Percentiles rank a stretch among this genome's conserved stretches.
Evolutionary conservation across 805 yeast species (phyloP).

Genomic region (Teunomyces panamensis): DNA sequence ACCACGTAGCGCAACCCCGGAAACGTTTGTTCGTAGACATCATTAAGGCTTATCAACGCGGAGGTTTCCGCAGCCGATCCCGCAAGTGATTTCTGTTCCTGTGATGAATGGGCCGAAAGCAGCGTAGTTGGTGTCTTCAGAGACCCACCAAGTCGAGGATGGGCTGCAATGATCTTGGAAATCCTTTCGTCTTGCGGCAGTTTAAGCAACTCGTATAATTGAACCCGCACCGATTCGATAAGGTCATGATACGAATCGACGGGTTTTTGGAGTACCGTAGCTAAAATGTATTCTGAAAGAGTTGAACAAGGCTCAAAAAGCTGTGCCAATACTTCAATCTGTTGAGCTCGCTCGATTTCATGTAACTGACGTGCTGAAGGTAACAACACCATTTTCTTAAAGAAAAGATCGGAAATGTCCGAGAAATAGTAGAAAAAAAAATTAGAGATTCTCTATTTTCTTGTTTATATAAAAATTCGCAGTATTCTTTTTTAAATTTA

Average conservation of each 20-base stretch:
- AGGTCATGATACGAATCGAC: constrained; percentile 27
- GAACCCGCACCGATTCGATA: constrained; percentile 44
- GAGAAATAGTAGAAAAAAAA: not conserved
- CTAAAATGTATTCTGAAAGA: constrained; percentile 28
- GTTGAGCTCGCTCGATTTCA: constrained; percentile 19
- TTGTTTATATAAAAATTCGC: not conserved
- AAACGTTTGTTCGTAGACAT: constrained; percentile 55
- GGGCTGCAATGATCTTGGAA: constrained; percentile 74
- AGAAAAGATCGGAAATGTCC: constrained; percentile 1
- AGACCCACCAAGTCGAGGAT: constrained; percentile 71
- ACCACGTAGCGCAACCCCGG: constrained; percentile 81
- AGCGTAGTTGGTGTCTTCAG: constrained; percentile 21
- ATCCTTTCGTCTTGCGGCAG: constrained; percentile 26
- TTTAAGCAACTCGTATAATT: constrained; percentile 31
- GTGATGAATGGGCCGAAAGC: constrained; percentile 61
- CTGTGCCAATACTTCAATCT: constrained; percentile 45
- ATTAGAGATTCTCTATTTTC: not conserved
- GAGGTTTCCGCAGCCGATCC: constrained; percentile 48
- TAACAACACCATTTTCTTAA: not conserved
- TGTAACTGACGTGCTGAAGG: constrained; percentile 1
- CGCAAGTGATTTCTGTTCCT: constrained; percentile 67
- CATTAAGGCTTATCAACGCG: constrained; percentile 53
- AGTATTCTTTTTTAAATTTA: not conserved
- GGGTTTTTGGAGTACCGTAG: constrained; percentile 21
- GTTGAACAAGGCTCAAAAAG: constrained; percentile 67